These are phyloP conservation scores for Hirschfeldia incana DNA, from an alignment of 345 rosid genomes.

Conservation along the genomic window DNA sequence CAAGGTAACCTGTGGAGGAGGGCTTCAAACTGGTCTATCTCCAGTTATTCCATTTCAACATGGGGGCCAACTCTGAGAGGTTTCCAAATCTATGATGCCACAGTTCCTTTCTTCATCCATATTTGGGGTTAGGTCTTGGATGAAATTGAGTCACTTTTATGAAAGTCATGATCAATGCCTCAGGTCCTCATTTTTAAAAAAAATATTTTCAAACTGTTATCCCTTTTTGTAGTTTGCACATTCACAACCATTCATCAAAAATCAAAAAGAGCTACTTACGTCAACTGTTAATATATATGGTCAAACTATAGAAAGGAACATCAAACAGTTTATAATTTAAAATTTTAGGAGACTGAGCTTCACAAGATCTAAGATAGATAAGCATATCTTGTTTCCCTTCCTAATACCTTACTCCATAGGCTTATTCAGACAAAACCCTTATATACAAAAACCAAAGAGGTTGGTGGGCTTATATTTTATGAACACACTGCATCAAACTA, in stretches of 20 bases:
- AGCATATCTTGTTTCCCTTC: constrained; percentile 15
- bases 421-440: constrained; percentile 30
- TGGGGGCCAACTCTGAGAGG: not conserved
- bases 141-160: not conserved
- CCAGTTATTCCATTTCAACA: not conserved
- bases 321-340: not conserved
- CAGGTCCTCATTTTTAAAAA: not conserved
- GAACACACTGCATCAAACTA: constrained; percentile 7
- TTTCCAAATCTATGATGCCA: not conserved
- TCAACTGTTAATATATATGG: not conserved
- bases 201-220: not conserved
- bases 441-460: constrained; percentile 11
- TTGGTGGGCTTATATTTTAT: not conserved
- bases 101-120: not conserved
- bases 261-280: not conserved
- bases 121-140: not conserved
- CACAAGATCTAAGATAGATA: constrained; percentile 9
- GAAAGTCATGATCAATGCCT: not conserved
- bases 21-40: not conserved
- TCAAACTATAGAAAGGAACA: constrained; percentile 1
- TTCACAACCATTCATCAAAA: not conserved
- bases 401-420: constrained; percentile 9
- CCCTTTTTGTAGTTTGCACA: not conserved
- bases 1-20: not conserved
- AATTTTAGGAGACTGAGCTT: constrained; percentile 1